Conservation (phyloP, 148 eudicot species). For the Arctostaphylos glauca region DNA sequence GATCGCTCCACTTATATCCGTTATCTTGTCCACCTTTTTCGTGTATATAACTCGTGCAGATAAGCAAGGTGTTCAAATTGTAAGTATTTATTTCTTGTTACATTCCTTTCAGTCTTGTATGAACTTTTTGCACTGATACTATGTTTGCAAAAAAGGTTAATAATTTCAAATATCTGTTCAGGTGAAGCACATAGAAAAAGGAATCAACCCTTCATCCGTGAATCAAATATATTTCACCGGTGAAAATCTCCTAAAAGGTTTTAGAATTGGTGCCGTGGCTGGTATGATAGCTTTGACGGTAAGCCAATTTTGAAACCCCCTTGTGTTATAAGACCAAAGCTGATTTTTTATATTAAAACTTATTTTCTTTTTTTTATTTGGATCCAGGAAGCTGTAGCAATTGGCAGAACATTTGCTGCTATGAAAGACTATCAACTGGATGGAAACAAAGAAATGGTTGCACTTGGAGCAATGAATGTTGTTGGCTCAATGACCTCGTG, state of each 20-base stretch:
- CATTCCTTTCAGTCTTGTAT: neutral
- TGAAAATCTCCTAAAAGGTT: slow-evolving; percentile 32
- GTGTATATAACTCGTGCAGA: slow-evolving; percentile 64
- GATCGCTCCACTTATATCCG: slow-evolving; percentile 51
- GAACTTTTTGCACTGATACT: neutral
- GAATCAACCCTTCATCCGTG: slow-evolving; percentile 58
- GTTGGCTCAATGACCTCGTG: slow-evolving; percentile 78
- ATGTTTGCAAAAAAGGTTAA: too few relatives aligned
- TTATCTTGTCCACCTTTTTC: slow-evolving; percentile 48
- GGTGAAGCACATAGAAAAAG: slow-evolving; percentile 61
- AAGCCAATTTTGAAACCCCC: neutral
- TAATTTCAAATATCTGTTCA: neutral
- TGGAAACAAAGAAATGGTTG: slow-evolving; percentile 81
- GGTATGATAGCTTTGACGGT: slow-evolving; percentile 53
- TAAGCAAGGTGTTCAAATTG: slow-evolving; percentile 54
- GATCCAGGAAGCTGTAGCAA: slow-evolving; percentile 67
- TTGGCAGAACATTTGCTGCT: slow-evolving; percentile 76
- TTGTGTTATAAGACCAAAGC: neutral
- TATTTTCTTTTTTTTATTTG: neutral
- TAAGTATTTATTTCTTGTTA: slow-evolving; percentile 14
- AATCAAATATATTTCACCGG: slow-evolving; percentile 44
- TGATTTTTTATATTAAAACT: neutral
- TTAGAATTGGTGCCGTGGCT: slow-evolving; percentile 40
- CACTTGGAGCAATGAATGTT: slow-evolving; percentile 64
- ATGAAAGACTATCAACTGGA: slow-evolving; percentile 68